phyloP scores from a whole-genome alignment of 306 rosid species.

The Malus fusca region DNA sequence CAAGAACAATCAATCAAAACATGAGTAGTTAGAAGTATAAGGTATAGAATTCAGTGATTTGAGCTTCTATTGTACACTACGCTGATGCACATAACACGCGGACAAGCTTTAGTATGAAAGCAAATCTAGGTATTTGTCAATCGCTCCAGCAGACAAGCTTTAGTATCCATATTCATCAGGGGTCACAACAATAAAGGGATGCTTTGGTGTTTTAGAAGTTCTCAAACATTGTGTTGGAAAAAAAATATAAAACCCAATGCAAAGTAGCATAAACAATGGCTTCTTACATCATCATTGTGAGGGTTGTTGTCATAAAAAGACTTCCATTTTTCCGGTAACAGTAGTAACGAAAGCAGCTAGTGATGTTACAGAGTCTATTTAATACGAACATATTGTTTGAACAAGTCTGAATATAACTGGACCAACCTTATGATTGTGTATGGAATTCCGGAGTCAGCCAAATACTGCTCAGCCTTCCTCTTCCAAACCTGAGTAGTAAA shows the following conservation, averaged over 20 bases:
- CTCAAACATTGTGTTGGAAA: background rate
- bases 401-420: background rate
- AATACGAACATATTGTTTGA: background rate
- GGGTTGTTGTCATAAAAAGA: background rate
- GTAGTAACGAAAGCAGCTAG: background rate
- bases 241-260: background rate
- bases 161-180: background rate
- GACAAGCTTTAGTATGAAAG: background rate
- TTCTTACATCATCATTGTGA: background rate
- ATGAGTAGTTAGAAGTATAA: background rate
- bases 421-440: slow-evolving; percentile 84
- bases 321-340: background rate
- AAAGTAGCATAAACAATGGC: background rate
- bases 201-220: background rate
- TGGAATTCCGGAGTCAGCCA: slow-evolving; percentile 82
- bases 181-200: background rate
- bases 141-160: background rate
- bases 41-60: background rate
- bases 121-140: background rate
- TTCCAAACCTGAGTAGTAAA: slow-evolving; percentile 66
- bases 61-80: background rate
- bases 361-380: background rate
- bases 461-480: slow-evolving; percentile 93
- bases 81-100: background rate
- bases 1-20: background rate